These are phyloP conservation scores for Rhododendron vialii DNA, from an alignment of 148 eudicot genomes.

Conservation along the genomic window DNA sequence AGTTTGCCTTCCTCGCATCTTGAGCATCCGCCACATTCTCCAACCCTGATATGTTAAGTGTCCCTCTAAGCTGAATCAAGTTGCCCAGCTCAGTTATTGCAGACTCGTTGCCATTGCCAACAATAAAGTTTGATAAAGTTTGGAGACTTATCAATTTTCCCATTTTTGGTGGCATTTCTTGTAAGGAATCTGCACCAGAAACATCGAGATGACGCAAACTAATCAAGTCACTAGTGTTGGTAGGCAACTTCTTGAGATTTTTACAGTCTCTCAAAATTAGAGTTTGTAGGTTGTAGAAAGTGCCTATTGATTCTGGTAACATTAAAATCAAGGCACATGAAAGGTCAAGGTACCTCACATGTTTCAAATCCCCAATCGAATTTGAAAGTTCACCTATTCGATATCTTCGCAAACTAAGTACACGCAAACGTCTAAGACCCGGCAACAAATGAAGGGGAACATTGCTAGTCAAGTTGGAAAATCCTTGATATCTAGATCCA, in stretches of 20 bases:
- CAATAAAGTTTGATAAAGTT: constrained; percentile 12
- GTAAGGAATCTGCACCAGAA: not conserved
- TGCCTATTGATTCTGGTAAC: constrained; percentile 7
- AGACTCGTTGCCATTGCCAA: not conserved
- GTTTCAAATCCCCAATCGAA: not conserved
- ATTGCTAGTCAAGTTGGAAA: not conserved
- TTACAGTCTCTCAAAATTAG: not conserved
- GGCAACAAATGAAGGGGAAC: not conserved
- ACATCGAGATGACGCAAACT: constrained; percentile 11
- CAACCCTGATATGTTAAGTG: no score
- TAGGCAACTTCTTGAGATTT: not conserved
- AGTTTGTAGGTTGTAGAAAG: constrained; percentile 10
- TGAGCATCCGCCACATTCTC: no score
- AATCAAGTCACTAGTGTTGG: not conserved
- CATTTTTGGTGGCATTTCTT: constrained; percentile 16
- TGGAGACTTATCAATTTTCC: constrained; percentile 9
- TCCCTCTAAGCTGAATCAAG: no score
- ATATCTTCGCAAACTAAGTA: not conserved
- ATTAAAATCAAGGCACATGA: no score
- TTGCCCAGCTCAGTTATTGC: no score
- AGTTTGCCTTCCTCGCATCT: no score
- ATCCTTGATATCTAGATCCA: not conserved
- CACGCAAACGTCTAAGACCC: not conserved
- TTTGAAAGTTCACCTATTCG: not conserved
- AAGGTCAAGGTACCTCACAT: constrained; percentile 3